Evolutionary conservation across 208 protist species (phyloP), one percentile per base, ranked within the genome.

Genomic region (Blastocrithidia nonstop): DNA sequence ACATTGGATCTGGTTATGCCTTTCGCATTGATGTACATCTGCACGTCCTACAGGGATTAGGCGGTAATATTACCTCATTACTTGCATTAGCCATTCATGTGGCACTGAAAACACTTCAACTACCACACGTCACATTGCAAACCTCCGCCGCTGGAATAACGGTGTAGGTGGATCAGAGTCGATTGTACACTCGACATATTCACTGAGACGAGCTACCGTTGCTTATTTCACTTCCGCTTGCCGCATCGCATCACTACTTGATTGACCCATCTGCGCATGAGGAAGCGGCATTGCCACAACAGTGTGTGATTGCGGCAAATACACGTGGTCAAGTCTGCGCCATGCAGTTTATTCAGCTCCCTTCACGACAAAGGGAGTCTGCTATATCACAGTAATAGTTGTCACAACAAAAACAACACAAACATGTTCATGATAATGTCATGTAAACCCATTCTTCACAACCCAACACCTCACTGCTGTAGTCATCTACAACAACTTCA

Each of bases 11-110:
- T 11, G 77, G 71, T 24, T 86, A 73, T 43, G 71, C 71, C 28
- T 92, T 88, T 26, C 48, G 55, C 9, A 50, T 86, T n/a, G 71
- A 88, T 49, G 82, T 86, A 19, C 78, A 92, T 35, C 72, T 86
- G 33, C 74, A 86, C 36, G 54, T 92, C 9, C 61, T 83, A 45
- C 65, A 88, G 40, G 50, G 57, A 16, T 42, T 15, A 23, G 78
- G 75, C 6, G 82, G 82, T n/a, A 84, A 75, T 41, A 19, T 84
- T 9, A 35, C 73, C 7, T 49, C 65, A 9, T 21, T 57, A 29
- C 57, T 82, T 17, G 52, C 72, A 22, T 40, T 71, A 21, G 77
- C 77, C 32, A 70, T 92, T 37, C 69, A 82, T 48, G 49, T 54
- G n/a, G 82, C 61, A 20, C 66, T 92, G 22, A 54, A 59, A 26